Evolutionary conservation across 148 eudicot genomes (phyloP).

Genomic region (Suaeda aralocaspica): DNA sequence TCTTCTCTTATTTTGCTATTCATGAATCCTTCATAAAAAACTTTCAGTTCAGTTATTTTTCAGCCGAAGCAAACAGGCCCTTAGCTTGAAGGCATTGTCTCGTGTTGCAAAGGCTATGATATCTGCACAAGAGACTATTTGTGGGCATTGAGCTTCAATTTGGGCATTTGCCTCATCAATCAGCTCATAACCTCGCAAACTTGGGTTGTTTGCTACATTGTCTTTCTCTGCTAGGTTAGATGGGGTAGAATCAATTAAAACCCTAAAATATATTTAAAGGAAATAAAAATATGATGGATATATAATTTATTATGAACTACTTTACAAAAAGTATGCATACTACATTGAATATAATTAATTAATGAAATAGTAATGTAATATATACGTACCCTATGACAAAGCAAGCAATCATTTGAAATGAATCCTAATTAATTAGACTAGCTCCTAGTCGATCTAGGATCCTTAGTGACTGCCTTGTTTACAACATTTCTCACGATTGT

Average conservation of each 20-base stretch:
- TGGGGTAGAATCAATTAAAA: constrained; percentile 39
- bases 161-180: constrained; percentile 39
- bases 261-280: constrained; percentile 20
- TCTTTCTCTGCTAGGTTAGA: constrained; percentile 34
- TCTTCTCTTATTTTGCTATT: no score
- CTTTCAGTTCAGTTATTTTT: no score
- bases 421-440: constrained; percentile 38
- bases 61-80: no score
- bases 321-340: neutral
- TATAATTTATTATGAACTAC: neutral
- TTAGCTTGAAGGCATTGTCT: constrained; percentile 23
- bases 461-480: constrained; percentile 17
- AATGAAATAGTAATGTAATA: neutral
- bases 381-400: constrained; percentile 42
- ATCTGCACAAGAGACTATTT: constrained; percentile 37
- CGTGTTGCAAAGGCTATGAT: constrained; percentile 40
- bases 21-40: no score
- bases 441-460: constrained; percentile 41
- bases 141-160: constrained; percentile 35
- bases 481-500: constrained; percentile 31
- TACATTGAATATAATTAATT: no score
- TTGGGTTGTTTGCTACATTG: constrained; percentile 29
- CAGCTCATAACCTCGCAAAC: constrained; percentile 38
- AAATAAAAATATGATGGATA: neutral
- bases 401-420: constrained; percentile 49